Percentiles rank a stretch among this genome's conserved stretches.
Conservation (phyloP, 2,329 filamentous ascomycete species). For the Fusarium cicatricum region DNA sequence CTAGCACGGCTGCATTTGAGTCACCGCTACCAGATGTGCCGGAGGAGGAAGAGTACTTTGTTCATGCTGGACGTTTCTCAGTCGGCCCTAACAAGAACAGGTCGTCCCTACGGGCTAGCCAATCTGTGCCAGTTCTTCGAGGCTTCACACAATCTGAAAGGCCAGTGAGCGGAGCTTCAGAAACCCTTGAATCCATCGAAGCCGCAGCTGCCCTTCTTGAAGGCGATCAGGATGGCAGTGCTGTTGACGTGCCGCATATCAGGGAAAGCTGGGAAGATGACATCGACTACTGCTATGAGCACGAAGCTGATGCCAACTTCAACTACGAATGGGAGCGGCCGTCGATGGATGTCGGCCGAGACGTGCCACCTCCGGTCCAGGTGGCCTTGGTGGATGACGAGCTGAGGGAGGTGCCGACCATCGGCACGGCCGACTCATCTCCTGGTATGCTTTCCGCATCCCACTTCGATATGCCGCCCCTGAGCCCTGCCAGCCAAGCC, state of each 20-base stretch:
- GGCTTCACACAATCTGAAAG: conserved; percentile 52
- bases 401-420: conserved; percentile 31
- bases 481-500: conserved; percentile 59
- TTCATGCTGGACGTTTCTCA: conserved; percentile 49
- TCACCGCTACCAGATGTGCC: conserved; percentile 65
- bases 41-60: conserved; percentile 66
- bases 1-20: conserved; percentile 47
- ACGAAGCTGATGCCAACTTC: conserved; percentile 72
- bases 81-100: conserved; percentile 57
- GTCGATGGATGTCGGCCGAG: conserved; percentile 56
- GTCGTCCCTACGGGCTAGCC: conserved; percentile 62
- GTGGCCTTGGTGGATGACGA: conserved; percentile 39
- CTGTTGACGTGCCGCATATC: conserved; percentile 42
- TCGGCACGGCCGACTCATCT: conserved; percentile 33
- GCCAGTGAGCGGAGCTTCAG: conserved; percentile 59
- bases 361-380: conserved; percentile 34
- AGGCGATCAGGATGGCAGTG: conserved; percentile 21
- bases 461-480: conserved; percentile 54
- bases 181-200: conserved; percentile 59
- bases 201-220: conserved; percentile 47
- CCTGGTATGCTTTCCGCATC: conserved; percentile 42
- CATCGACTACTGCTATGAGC: conserved; percentile 76
- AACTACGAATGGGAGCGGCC: conserved; percentile 71
- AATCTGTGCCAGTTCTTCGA: conserved; percentile 64
- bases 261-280: conserved; percentile 71